Conservation (phyloP, 495 filamentous ascomycete genomes). For the Penicillium malachiteum region DNA sequence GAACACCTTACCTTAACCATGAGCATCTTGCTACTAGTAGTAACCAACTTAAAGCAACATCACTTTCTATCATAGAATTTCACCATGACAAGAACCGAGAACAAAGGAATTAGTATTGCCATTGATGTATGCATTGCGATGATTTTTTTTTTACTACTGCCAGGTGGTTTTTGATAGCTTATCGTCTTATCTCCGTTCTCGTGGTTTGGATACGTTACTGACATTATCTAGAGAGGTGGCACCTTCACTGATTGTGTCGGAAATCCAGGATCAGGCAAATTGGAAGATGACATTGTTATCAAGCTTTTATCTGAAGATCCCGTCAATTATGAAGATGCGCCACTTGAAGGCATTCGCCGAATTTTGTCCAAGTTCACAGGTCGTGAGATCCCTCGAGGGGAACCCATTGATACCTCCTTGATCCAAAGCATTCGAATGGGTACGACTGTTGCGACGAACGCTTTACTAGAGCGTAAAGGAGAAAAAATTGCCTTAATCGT, state of each 20-base stretch:
- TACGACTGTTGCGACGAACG: slow-evolving; percentile 81
- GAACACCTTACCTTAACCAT: not conserved
- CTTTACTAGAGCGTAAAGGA: slow-evolving; percentile 84
- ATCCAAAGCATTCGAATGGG: slow-evolving; percentile 84
- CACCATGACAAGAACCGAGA: slow-evolving; percentile 5
- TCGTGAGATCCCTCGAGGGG: slow-evolving; percentile 70
- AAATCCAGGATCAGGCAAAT: slow-evolving; percentile 21
- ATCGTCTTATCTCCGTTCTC: not conserved
- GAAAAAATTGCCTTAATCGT: slow-evolving; percentile 83
- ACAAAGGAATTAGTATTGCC: slow-evolving; percentile 24
- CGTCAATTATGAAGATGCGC: slow-evolving; percentile 76
- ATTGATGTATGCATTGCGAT: slow-evolving; percentile 21
- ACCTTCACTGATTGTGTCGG: slow-evolving; percentile 32
- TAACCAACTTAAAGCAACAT: not conserved
- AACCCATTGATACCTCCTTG: slow-evolving; percentile 69
- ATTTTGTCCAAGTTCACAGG: slow-evolving; percentile 73
- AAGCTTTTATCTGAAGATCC: slow-evolving; percentile 83
- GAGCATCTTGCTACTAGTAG: too few species aligned
- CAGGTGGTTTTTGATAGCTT: too few species aligned
- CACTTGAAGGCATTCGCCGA: slow-evolving; percentile 77
- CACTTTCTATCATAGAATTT: not conserved
- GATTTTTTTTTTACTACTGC: too few species aligned
- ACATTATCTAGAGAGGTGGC: slow-evolving; percentile 19
- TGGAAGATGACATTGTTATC: slow-evolving; percentile 58
- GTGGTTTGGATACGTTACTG: not conserved